These are phyloP conservation scores for Wickerhamiella vanderwaltii DNA, from an alignment of 805 yeast genomes.

Conservation along the genomic window DNA sequence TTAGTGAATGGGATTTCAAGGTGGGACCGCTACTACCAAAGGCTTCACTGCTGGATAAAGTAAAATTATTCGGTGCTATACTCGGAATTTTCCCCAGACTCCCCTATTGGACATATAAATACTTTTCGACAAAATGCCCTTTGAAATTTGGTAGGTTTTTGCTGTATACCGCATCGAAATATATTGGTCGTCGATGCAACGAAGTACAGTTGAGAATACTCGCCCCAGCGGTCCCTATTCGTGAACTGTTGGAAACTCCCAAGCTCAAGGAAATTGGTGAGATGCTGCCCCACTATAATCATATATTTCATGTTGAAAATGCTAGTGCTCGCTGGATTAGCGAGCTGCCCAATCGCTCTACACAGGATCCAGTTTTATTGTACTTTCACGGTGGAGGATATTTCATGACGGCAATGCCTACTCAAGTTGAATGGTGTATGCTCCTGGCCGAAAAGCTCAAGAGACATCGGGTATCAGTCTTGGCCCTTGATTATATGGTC, in stretches of 20 bases:
- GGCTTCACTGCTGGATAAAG: background rate
- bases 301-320: conserved; percentile 25
- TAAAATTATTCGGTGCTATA: background rate
- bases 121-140: background rate
- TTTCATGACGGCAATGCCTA: background rate
- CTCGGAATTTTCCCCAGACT: background rate
- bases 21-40: conserved; percentile 1
- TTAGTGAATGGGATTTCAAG: conserved; percentile 7
- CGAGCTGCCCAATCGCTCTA: conserved; percentile 14
- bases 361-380: conserved; percentile 16
- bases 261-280: background rate
- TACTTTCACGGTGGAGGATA: conserved; percentile 20
- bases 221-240: conserved; percentile 17
- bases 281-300: conserved; percentile 4
- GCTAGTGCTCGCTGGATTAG: conserved; percentile 16
- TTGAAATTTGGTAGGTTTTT: background rate
- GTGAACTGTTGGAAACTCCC: conserved; percentile 14
- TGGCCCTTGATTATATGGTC: conserved; percentile 25
- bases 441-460: background rate
- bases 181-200: conserved; percentile 12
- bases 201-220: conserved; percentile 18
- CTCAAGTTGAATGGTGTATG: conserved; percentile 9
- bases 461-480: conserved; percentile 14
- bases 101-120: background rate
- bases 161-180: background rate